A percentile compares a stretch with the other conserved stretches of the same genome.
These are phyloP conservation scores for Dactylorhiza incarnata DNA, from an alignment of 106 monocot species.

Conservation along the genomic window DNA sequence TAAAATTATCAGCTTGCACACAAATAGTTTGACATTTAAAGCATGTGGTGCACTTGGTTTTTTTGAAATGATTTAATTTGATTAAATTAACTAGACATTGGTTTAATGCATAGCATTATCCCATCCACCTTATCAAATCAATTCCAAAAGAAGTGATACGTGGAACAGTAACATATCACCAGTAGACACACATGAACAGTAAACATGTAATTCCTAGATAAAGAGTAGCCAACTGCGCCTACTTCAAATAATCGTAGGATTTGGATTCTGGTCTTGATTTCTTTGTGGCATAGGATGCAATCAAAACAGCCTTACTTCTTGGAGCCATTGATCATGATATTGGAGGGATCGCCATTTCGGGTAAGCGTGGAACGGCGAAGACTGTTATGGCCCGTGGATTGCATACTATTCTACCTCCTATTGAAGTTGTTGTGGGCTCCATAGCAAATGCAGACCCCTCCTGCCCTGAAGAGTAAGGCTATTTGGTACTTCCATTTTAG, in stretches of 20 bases:
- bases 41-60: too few relatives aligned
- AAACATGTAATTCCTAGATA: neutral
- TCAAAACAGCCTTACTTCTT: slow-evolving; percentile 87
- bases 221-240: neutral
- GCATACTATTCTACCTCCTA: slow-evolving; percentile 94
- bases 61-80: too few relatives aligned
- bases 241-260: neutral
- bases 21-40: too few relatives aligned
- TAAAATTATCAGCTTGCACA: too few relatives aligned
- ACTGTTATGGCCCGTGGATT: slow-evolving; percentile 98
- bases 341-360: slow-evolving; percentile 94
- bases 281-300: slow-evolving; percentile 61
- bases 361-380: slow-evolving; percentile 94
- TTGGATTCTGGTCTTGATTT: neutral
- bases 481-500: neutral
- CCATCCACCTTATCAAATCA: too few relatives aligned
- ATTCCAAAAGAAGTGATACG: too few relatives aligned
- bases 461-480: slow-evolving; percentile 70
- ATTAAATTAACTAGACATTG: too few relatives aligned
- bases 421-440: slow-evolving; percentile 84
- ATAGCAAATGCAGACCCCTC: slow-evolving; percentile 83
- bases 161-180: too few relatives aligned
- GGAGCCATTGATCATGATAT: slow-evolving; percentile 95
- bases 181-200: neutral
- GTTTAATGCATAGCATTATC: too few relatives aligned